Evolutionary conservation across 306 rosid species (phyloP), one percentile per base, ranked within the genome.

Genomic region (Leucaena leucocephala): DNA sequence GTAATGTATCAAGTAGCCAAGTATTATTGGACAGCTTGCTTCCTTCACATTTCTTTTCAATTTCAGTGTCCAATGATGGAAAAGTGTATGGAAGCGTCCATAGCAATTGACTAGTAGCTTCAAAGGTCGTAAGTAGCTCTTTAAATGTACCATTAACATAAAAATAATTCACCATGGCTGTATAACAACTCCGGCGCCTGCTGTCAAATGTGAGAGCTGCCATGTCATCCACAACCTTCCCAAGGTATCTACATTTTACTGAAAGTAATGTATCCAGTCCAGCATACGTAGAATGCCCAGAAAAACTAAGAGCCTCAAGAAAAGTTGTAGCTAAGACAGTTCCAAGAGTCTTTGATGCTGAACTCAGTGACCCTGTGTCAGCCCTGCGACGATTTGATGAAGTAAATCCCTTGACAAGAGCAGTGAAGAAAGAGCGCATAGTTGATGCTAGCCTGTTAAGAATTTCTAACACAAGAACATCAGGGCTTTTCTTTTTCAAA

Each of bases 41-140:
- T 71, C 87, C 96, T 72, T 86, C 99, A 71, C 84, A 88, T 16
- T 85, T 83, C 90, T 84, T 93, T 74, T 87, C 94, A 57, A 71
- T 83, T 80, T 89, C 92, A 77, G 72, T 64, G 75, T 85, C 87
- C 75, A 91, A 81, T 34, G 88, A 76, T 50, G 94, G 89, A 74
- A 82, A 67, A 72, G 94, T 72, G 77, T 42, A 88, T 2, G 98
- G 96, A 76, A 84, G 80, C 14, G 97, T 91, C 98, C 98, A 96
- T 68, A 96, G 86, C 84, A 96, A 80, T 76, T 96, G 99, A 88
- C 99, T 93, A 70, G 99, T 96, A 86, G 99, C 99, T 85, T 91
- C 96, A 79, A 91, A 96, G 63, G 99, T 96, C 69, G 93, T 91
- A 50, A 96, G 90, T 57, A 96, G 82, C 85, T 93, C 98, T 86